These are phyloP conservation scores for Daldinia vernicosa DNA, from an alignment of 495 filamentous ascomycete genomes.

Conservation along the genomic window DNA sequence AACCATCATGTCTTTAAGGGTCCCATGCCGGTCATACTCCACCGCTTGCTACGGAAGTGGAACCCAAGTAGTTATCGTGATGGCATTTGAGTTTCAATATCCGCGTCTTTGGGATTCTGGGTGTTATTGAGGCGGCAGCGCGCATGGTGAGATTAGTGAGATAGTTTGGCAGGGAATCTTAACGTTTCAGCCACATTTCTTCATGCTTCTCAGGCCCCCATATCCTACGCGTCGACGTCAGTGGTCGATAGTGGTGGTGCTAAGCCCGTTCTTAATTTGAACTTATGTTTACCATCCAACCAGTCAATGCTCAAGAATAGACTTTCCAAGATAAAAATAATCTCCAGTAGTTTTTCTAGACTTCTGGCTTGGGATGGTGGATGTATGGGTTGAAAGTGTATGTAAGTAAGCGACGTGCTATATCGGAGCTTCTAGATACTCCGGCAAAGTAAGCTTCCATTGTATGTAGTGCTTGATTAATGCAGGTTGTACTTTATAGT, in stretches of 20 bases:
- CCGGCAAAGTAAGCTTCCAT: background rate
- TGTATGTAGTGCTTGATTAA: background rate
- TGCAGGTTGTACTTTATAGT: background rate
- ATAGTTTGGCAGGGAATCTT: background rate
- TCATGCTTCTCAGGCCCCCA: background rate
- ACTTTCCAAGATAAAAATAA: slow-evolving; percentile 18
- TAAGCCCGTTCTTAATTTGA: slow-evolving; percentile 22
- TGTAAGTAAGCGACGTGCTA: background rate
- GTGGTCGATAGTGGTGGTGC: slow-evolving; percentile 6
- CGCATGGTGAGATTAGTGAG: background rate
- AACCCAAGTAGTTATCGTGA: background rate
- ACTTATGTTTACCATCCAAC: slow-evolving; percentile 1
- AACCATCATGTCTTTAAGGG: background rate
- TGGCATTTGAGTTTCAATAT: slow-evolving; percentile 24
- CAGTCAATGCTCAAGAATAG: slow-evolving; percentile 22
- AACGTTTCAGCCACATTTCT: slow-evolving; percentile 38
- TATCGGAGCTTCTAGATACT: slow-evolving; percentile 18
- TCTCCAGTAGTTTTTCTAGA: slow-evolving; percentile 5
- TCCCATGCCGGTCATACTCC: background rate
- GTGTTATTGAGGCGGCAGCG: slow-evolving; percentile 9
- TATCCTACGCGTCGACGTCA: slow-evolving; percentile 16
- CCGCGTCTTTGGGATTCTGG: slow-evolving; percentile 5
- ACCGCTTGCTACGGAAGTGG: background rate
- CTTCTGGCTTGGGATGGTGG: slow-evolving; percentile 6
- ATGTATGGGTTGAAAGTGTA: background rate